Conservation (phyloP, 192 early-diverging fungal species). For the Backusella tarrabulga region DNA sequence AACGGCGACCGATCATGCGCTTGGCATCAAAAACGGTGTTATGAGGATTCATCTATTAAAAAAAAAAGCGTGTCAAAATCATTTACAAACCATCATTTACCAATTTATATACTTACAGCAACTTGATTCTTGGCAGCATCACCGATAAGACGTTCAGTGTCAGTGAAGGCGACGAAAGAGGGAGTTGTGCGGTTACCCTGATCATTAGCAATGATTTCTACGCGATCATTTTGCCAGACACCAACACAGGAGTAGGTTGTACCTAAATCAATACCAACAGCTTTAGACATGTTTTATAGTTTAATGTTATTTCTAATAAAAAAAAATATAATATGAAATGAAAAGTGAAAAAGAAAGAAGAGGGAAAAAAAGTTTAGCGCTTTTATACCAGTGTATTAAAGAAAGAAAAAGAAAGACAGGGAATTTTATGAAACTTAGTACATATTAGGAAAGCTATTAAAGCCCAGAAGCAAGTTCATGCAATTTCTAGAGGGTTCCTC, state of each 20-base stretch:
- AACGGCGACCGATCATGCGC: conserved; percentile 95
- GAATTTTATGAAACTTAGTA: conserved; percentile 7
- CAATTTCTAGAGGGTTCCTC: conserved; percentile 6
- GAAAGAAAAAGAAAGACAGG: conserved; percentile 8
- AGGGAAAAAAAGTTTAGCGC: neutral
- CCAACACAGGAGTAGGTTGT: conserved; percentile 94
- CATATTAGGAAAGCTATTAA: neutral
- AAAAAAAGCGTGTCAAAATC: neutral
- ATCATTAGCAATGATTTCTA: conserved; percentile 98
- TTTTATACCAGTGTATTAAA: neutral
- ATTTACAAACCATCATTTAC: neutral
- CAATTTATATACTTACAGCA: conserved; percentile 42
- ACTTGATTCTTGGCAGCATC: conserved; percentile 99
- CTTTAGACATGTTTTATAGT: conserved; percentile 36
- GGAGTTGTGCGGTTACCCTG: conserved; percentile 98
- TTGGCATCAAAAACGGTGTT: conserved; percentile 99
- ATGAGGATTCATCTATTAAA: conserved; percentile 78
- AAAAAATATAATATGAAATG: neutral
- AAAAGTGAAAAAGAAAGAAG: neutral
- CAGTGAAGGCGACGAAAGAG: conserved; percentile 96
- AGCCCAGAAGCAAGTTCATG: neutral
- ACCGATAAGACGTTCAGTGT: conserved; percentile 95
- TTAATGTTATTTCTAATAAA: neutral
- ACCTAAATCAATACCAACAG: conserved; percentile 97
- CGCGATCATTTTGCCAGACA: conserved; percentile 63